A percentile compares a stretch with the other conserved stretches of the same genome.
These are phyloP conservation scores for Pseudopediastrum boryanum DNA, from an alignment of 139 green algal genomes.

Conservation along the genomic window DNA sequence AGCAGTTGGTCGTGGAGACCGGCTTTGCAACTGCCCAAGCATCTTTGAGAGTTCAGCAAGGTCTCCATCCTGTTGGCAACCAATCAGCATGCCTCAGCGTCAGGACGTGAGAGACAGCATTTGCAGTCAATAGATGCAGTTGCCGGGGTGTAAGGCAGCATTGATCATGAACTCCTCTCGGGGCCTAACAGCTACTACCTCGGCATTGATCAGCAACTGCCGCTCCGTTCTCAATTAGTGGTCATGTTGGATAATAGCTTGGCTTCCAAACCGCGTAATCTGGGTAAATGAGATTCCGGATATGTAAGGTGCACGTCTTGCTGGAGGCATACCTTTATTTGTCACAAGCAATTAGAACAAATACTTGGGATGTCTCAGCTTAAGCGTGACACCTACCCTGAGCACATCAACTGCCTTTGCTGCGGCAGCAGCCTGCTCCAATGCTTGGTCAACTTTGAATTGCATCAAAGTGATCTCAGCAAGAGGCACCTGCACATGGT, in stretches of 20 bases:
- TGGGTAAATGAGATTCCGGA: not conserved
- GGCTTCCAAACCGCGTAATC: not conserved
- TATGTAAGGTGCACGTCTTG: not conserved
- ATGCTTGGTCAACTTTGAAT: not conserved
- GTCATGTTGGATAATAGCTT: not conserved
- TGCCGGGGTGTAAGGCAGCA: too few species aligned
- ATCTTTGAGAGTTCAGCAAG: not conserved
- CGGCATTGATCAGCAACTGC: not conserved
- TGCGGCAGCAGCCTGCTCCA: not conserved
- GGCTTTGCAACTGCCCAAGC: not conserved
- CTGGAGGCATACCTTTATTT: not conserved
- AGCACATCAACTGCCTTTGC: not conserved
- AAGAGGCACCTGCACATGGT: not conserved
- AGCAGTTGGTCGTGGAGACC: not conserved
- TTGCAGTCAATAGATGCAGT: too few species aligned
- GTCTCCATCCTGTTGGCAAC: not conserved
- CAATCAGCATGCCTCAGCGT: not conserved
- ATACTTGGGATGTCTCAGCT: too few species aligned
- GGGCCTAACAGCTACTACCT: too few species aligned
- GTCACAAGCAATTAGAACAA: not conserved
- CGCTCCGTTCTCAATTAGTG: not conserved
- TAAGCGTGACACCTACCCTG: conserved; percentile 10
- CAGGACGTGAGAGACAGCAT: too few species aligned
- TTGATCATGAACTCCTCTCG: too few species aligned
- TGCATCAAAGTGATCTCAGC: conserved; percentile 8